Conservation (phyloP, 495 filamentous ascomycete genomes). For the Penicillium malachiteum region DNA sequence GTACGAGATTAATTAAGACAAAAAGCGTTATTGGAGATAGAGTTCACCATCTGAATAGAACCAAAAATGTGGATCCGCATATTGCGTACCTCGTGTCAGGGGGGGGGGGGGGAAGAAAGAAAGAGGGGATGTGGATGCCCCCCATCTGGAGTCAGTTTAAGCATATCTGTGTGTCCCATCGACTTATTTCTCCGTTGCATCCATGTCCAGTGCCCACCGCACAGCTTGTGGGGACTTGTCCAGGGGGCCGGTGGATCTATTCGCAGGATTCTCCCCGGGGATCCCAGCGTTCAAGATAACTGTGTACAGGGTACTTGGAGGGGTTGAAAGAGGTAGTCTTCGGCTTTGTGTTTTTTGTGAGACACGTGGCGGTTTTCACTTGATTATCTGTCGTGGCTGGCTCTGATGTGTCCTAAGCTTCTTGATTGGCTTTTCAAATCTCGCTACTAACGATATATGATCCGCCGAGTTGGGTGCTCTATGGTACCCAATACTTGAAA, state of each 20-base stretch:
- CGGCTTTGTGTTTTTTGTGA: neutral
- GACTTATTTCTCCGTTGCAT: constrained; percentile 29
- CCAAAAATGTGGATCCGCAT: constrained; percentile 7
- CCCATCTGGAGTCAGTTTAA: constrained; percentile 34
- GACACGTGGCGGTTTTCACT: neutral
- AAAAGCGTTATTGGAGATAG: constrained; percentile 5
- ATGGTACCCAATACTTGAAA: neutral
- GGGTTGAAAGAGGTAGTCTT: neutral
- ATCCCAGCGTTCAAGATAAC: constrained; percentile 19
- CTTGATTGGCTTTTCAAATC: neutral
- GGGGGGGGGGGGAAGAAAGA: constrained; percentile 1
- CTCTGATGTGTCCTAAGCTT: neutral
- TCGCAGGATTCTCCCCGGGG: constrained; percentile 24
- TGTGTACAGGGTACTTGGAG: constrained; percentile 16
- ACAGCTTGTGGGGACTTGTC: constrained; percentile 18
- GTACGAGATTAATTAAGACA: neutral
- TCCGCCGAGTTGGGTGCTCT: neutral
- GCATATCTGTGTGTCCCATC: constrained; percentile 33
- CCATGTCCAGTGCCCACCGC: constrained; percentile 34
- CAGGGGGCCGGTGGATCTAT: constrained; percentile 24
- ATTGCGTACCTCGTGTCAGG: constrained; percentile 13
- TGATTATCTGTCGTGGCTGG: neutral
- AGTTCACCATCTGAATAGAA: neutral
- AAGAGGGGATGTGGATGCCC: constrained; percentile 11
- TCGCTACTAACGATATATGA: neutral